A percentile compares a stretch with the other conserved stretches of the same genome.
phyloP scores from a whole-genome alignment of 1,284 basidiomycete genomes.

The Ustilago trichophora region DNA sequence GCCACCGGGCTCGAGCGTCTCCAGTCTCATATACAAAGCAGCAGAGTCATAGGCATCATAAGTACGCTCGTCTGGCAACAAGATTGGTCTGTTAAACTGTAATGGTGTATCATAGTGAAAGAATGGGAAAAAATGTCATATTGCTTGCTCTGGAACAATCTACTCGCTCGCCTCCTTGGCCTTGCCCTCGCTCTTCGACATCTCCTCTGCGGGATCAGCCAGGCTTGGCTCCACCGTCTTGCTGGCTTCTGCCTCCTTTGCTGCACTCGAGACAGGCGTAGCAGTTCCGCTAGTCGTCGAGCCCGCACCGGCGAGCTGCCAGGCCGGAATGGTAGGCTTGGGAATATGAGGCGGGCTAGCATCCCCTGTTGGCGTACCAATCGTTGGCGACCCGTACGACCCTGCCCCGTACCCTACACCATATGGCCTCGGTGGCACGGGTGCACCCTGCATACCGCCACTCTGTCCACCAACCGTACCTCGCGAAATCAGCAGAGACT shows the following conservation, averaged over 20 bases:
- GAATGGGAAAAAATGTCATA: background rate
- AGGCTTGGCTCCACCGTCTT: conserved; percentile 17
- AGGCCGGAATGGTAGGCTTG: conserved; percentile 61
- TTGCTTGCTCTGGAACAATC: background rate
- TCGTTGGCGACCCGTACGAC: conserved; percentile 39
- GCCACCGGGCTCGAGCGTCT: too few relatives aligned
- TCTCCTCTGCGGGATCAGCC: conserved; percentile 42
- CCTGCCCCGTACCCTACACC: conserved; percentile 28
- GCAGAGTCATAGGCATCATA: too few relatives aligned
- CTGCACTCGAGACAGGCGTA: conserved; percentile 2
- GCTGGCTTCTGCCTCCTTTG: conserved; percentile 19
- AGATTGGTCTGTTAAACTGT: too few relatives aligned
- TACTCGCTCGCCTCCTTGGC: conserved; percentile 26
- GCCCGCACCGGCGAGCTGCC: conserved; percentile 61
- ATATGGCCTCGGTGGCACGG: conserved; percentile 23
- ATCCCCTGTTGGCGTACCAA: conserved; percentile 38
- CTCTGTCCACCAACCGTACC: conserved; percentile 70
- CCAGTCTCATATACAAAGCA: too few relatives aligned
- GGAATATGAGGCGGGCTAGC: conserved; percentile 47
- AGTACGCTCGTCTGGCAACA: too few relatives aligned
- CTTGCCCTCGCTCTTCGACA: conserved; percentile 39
- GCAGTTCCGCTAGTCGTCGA: conserved; percentile 4
- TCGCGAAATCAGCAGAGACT: conserved; percentile 86
- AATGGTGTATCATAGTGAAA: too few relatives aligned
- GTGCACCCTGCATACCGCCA: conserved; percentile 11